Evolutionary conservation across 2,329 filamentous ascomycete species (phyloP).

Genomic region (Cryphonectria carpinicola): DNA sequence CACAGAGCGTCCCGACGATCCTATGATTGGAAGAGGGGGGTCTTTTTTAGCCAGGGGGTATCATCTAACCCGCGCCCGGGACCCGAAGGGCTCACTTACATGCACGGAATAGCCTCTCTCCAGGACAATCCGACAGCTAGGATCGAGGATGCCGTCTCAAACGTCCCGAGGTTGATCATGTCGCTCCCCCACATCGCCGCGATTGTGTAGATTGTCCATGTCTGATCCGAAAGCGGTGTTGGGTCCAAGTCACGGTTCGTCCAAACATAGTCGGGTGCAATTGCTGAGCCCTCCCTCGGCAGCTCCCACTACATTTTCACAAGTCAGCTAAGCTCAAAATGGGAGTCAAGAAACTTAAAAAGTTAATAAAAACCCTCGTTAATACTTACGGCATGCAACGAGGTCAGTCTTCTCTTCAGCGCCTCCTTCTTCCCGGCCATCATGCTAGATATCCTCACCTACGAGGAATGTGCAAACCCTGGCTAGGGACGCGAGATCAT

Average conservation of each 20-base stretch:
- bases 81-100: constrained; percentile 33
- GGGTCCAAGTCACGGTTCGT: constrained; percentile 42
- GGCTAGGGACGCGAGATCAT: neutral
- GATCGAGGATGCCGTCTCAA: constrained; percentile 42
- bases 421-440: constrained; percentile 12
- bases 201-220: constrained; percentile 43
- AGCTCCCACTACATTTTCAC: constrained; percentile 16
- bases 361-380: neutral
- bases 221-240: constrained; percentile 42
- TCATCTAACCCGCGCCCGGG: constrained; percentile 39
- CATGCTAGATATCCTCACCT: neutral
- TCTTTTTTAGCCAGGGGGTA: neutral
- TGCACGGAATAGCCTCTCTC: constrained; percentile 32
- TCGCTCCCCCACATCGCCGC: constrained; percentile 44
- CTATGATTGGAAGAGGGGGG: constrained; percentile 37
- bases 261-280: constrained; percentile 23
- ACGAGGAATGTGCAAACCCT: neutral
- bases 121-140: constrained; percentile 42
- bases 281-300: constrained; percentile 14
- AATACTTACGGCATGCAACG: constrained; percentile 30
- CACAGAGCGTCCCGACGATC: constrained; percentile 63
- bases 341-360: neutral
- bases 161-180: constrained; percentile 41
- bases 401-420: constrained; percentile 34
- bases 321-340: neutral